Percentiles rank a stretch among this genome's conserved stretches.
These are phyloP conservation scores for Sherardia arvensis DNA, from an alignment of 257 asterid genomes.

Conservation along the genomic window DNA sequence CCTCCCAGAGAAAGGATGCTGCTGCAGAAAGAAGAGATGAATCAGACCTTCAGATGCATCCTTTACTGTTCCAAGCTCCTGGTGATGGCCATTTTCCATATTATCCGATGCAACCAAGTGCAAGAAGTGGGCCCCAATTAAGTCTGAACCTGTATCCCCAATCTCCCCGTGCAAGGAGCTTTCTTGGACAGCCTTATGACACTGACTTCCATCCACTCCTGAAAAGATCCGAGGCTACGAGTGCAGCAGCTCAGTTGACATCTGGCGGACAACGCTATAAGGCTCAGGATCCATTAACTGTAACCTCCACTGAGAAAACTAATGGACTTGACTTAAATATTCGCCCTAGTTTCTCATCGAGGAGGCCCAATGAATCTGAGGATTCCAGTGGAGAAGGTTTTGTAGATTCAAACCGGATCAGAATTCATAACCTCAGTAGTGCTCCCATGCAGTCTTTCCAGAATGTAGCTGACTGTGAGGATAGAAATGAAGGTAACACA, in stretches of 20 bases:
- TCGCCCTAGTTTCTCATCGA: slow-evolving; percentile 50
- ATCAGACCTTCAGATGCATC: slow-evolving; percentile 87
- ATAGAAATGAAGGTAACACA: slow-evolving; percentile 28
- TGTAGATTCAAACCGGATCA: slow-evolving; percentile 14
- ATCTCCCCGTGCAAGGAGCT: slow-evolving; percentile 56
- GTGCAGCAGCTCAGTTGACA: slow-evolving; percentile 23
- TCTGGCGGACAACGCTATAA: slow-evolving; percentile 27
- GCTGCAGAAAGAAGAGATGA: slow-evolving; percentile 35
- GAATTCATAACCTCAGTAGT: slow-evolving; percentile 18
- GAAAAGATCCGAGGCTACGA: slow-evolving; percentile 47
- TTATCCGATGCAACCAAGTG: slow-evolving; percentile 28
- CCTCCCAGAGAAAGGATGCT: slow-evolving; percentile 19
- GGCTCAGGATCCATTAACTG: slow-evolving; percentile 21
- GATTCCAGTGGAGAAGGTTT: slow-evolving; percentile 15
- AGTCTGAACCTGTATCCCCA: slow-evolving; percentile 67
- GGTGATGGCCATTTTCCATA: slow-evolving; percentile 48
- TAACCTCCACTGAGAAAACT: slow-evolving; percentile 29
- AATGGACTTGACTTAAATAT: slow-evolving; percentile 66
- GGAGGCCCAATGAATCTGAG: slow-evolving; percentile 28
- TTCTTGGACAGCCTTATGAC: slow-evolving; percentile 45
- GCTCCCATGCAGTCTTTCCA: slow-evolving; percentile 15
- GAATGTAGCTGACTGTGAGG: slow-evolving; percentile 8
- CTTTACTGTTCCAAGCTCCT: slow-evolving; percentile 72
- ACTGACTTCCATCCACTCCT: slow-evolving; percentile 85
- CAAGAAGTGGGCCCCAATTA: slow-evolving; percentile 63